Evolutionary conservation across 176 grass and related monocot species (phyloP).

Genomic region (Typha latifolia): DNA sequence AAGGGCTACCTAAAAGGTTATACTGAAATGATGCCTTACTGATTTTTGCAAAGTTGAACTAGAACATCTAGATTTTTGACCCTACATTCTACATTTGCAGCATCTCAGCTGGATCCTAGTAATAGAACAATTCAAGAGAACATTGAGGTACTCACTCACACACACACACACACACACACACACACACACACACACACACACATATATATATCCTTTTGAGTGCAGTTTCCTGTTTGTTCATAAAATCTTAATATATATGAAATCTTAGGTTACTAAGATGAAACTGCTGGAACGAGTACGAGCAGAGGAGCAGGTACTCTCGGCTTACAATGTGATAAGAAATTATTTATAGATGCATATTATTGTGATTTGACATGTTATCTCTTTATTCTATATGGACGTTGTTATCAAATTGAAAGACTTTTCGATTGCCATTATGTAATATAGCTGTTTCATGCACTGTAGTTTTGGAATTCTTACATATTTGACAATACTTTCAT

Average conservation of each 20-base stretch:
- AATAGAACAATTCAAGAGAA: slow-evolving; percentile 65
- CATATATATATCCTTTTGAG: not conserved
- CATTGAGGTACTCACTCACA: slow-evolving; percentile 42
- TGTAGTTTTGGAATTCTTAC: no score
- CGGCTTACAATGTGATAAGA: not conserved
- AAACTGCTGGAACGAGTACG: slow-evolving; percentile 39
- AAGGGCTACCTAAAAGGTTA: slow-evolving; percentile 33
- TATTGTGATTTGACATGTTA: no score
- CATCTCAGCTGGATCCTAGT: slow-evolving; percentile 52
- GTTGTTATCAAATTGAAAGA: no score
- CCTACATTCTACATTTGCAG: slow-evolving; percentile 25
- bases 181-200: no score
- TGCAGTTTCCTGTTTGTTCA: not conserved
- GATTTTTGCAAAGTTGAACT: no score
- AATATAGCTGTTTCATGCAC: no score
- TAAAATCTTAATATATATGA: not conserved
- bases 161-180: not conserved
- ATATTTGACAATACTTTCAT: no score
- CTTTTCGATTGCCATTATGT: no score
- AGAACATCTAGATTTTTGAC: no score
- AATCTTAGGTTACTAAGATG: slow-evolving; percentile 44
- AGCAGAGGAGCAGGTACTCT: slow-evolving; percentile 35
- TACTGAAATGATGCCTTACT: no score
- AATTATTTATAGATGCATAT: not conserved
- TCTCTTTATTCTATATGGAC: no score